Conservation (phyloP, 352 stramenopile species). For the Phytophthora tubulina region DNA sequence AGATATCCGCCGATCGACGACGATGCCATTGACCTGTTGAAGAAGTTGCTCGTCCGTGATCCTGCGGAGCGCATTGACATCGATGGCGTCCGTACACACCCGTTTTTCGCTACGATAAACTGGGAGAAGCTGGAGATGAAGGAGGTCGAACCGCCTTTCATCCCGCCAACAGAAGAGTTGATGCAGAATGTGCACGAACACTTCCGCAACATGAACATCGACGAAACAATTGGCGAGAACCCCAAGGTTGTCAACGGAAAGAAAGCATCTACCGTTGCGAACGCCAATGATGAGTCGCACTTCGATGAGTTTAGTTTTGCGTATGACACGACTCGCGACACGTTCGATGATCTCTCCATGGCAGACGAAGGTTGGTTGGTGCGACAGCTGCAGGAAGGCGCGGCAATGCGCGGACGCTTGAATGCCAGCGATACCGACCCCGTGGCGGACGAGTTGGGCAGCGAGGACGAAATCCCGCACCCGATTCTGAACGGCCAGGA, state of each 20-base stretch:
- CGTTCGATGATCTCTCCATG: constrained; percentile 84
- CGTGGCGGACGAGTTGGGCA: constrained; percentile 57
- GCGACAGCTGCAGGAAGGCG: constrained; percentile 80
- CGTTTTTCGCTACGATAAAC: constrained; percentile 79
- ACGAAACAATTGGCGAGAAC: constrained; percentile 78
- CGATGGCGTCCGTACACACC: constrained; percentile 65
- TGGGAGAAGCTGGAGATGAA: constrained; percentile 82
- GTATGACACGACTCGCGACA: constrained; percentile 82
- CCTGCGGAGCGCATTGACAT: constrained; percentile 72
- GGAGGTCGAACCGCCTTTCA: constrained; percentile 84
- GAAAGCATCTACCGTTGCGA: constrained; percentile 54
- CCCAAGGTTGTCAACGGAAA: constrained; percentile 70
- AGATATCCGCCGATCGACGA: constrained; percentile 71
- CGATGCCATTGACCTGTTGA: constrained; percentile 72
- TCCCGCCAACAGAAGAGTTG: constrained; percentile 78
- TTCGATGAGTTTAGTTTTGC: constrained; percentile 92
- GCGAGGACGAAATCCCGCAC: constrained; percentile 64
- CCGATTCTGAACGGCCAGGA: constrained; percentile 57
- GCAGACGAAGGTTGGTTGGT: constrained; percentile 87
- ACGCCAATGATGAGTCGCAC: constrained; percentile 72
- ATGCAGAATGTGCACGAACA: constrained; percentile 92
- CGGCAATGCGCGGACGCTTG: constrained; percentile 75
- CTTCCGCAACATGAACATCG: constrained; percentile 91
- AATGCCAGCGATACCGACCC: constrained; percentile 70
- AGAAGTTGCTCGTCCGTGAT: constrained; percentile 84